Base-by-base conservation (phyloP, 2,329 filamentous ascomycete genomes). In the Pyrenophora graminea region DNA sequence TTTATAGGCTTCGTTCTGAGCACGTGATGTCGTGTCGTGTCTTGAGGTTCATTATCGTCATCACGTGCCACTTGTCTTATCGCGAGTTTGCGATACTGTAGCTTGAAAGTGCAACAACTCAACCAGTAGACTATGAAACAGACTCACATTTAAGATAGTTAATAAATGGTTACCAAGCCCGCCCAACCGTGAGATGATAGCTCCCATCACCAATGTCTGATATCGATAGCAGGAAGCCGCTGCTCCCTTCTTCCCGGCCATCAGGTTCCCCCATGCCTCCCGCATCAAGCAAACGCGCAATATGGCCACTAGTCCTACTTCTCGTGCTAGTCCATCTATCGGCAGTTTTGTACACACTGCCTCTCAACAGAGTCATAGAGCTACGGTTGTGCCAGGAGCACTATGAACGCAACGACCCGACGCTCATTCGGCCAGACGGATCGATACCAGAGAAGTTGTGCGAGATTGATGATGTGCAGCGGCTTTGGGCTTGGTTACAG, bases 381-480 rank as follows among this genome's bases (percentile, higher is more conserved):
- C 42, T 64, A 17, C 61, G 72, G 9, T 58, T 73, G 5, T 85
- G 82, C 48, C 67, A 74, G 19, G 77, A 80, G 17, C 77, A 82
- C 62, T 85, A 84, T 59, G 51, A 51, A 12, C 55, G 46, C 6
- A 65, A 73, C 3, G 74, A 81, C 8, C 77, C 77, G 1, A 65
- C 69, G 0, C 51, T 58, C 3, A 64, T 76, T 10, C 55, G 46
- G 1, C 38, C 66, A 0, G 72, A 74, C 44, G 78, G 77, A 4
- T 66, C 66, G 18, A 67, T 85, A 1, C 73, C 77, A 1, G 82
- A 85, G 64, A 67, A 74, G 50, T 62, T 82, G 3, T 85, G 82
- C 67, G 85, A 85, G 61, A 63, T 80, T 8, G 76, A 82, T 49
- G 64, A 63, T 10, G 74, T 85, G 4, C 82, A 84, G 62, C 70